phyloP scores from a whole-genome alignment of 345 rosid genomes.

The Excoecaria cochinchinensis region DNA sequence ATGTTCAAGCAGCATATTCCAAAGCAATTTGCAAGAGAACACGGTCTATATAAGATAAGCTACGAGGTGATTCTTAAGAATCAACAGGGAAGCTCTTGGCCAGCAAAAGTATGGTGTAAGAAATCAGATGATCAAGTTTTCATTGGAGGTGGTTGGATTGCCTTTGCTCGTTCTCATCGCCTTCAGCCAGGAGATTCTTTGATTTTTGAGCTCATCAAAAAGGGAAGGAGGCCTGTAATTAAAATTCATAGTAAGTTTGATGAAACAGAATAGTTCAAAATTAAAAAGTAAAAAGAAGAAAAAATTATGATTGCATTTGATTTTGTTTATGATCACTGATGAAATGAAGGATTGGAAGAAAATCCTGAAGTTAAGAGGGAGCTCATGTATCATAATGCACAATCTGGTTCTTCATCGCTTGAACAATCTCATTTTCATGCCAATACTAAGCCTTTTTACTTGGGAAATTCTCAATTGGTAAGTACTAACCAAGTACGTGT shows the following conservation, averaged over 20 bases:
- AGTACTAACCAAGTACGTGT: too few species aligned
- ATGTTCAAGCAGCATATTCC: too few species aligned
- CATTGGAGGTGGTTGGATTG: slow-evolving; percentile 14
- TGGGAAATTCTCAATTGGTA: too few species aligned
- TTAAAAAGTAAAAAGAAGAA: too few species aligned
- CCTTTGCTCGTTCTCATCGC: not conserved
- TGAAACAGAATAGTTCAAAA: not conserved
- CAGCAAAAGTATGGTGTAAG: slow-evolving; percentile 1
- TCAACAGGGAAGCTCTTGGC: slow-evolving; percentile 20
- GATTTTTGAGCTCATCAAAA: slow-evolving; percentile 10
- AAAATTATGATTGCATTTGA: not conserved
- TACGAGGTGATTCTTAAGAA: slow-evolving; percentile 9
- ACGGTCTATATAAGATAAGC: not conserved
- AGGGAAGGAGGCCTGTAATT: slow-evolving; percentile 1
- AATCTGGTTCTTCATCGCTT: not conserved
- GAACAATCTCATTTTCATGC: too few species aligned
- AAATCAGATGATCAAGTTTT: not conserved
- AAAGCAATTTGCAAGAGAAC: slow-evolving; percentile 1
- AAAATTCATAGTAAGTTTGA: slow-evolving; percentile 6
- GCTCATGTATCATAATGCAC: not conserved
- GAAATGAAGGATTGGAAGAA: not conserved
- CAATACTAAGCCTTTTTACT: too few species aligned
- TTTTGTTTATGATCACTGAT: not conserved
- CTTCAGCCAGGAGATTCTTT: slow-evolving; percentile 14
- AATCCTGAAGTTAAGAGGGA: not conserved